A percentile compares a stretch with the other conserved stretches of the same genome.
phyloP scores from a whole-genome alignment of 2,329 filamentous ascomycete species.

The Cercospora brassicicola region DNA sequence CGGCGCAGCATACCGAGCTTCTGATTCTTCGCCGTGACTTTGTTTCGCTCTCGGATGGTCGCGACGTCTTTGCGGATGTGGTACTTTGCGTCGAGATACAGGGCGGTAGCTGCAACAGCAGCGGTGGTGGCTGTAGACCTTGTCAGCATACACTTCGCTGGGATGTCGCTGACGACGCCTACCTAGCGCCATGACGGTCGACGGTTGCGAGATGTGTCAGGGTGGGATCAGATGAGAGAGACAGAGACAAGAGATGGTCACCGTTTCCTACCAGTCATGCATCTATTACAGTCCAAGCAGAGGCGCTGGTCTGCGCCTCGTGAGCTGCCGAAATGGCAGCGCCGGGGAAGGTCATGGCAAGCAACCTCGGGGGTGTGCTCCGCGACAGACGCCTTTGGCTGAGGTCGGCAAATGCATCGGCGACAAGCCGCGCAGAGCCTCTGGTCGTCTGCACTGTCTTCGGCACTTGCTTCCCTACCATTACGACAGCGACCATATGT shows the following conservation, averaged over 20 bases:
- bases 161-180: background rate
- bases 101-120: constrained; percentile 55
- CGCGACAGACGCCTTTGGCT: background rate
- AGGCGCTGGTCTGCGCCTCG: background rate
- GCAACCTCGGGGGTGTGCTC: background rate
- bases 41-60: constrained; percentile 18
- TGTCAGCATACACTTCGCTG: background rate
- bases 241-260: background rate
- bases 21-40: constrained; percentile 12
- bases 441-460: background rate
- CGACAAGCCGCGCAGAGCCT: background rate
- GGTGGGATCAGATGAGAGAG: background rate
- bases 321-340: background rate
- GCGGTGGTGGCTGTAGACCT: constrained; percentile 17
- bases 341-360: background rate
- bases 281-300: background rate
- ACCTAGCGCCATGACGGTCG: constrained; percentile 10
- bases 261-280: background rate
- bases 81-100: constrained; percentile 74
- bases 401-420: constrained; percentile 1
- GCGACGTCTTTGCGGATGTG: constrained; percentile 68
- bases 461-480: background rate
- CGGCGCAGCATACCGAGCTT: constrained; percentile 7
- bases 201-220: background rate
- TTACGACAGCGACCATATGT: background rate